Base-by-base conservation (phyloP, 768 basidiomycete genomes). In the Trametes elegans region DNA sequence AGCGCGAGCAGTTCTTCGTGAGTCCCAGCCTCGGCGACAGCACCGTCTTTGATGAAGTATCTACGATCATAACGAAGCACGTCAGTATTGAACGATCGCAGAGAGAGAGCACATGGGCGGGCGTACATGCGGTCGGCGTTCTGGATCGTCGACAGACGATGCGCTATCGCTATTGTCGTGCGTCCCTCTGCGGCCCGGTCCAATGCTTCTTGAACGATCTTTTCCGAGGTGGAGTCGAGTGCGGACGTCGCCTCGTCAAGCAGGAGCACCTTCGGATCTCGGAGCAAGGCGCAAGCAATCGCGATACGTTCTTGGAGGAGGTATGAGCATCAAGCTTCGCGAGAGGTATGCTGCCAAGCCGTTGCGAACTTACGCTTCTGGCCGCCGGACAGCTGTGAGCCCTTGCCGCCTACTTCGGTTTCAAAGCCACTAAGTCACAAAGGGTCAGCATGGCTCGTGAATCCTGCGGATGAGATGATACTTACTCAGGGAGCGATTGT, bases 131-230 rank as follows among this genome's bases (percentile, higher is more conserved):
- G 36, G 35, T 49, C 48, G 13, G 35, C 35, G 26, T 49, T 40
- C 26, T 38, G 36, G 48, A 49, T 49, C 14, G 48, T 92, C 13
- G 87, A 88, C 49, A 98, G 71, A 49, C 94, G 80, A 71, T 98
- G 95, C 0, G 94, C 94, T 55, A 98, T 93, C 11, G 93, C 88
- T 49, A 93, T 88, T 6, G 92, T 95, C 5, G 93, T 94, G 52
- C 94, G 80, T 34, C 93, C 93, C 71, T 83, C 87, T 3, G 91
- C 84, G 6, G 93, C 95, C 66, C 84, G 80, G 70, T 96, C 94
- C 26, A 97, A 78, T 3, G 95, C 95, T 5, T 81, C 86, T 64
- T 97, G 94, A 3, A 98, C 95, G 44, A 96, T 85, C 67, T 89
- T 51, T 27, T 51, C 49, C 2, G 49, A 40, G 11, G 26, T 39